Conservation (phyloP, 805 yeast genomes). For the Starmera caribaea region DNA sequence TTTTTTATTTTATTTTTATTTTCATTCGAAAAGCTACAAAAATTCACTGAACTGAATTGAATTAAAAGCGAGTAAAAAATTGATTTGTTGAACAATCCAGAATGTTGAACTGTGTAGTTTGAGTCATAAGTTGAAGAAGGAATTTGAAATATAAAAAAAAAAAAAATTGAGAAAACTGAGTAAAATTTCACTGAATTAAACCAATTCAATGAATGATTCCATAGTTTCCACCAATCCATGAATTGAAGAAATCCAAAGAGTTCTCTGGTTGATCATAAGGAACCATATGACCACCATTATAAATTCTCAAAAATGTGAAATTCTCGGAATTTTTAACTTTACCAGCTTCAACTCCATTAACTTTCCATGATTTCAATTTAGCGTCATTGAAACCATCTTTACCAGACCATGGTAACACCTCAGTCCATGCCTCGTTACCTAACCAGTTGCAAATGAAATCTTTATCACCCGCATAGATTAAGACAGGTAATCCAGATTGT, state of each 20-base stretch:
- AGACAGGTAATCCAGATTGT: constrained; percentile 67
- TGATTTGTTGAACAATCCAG: too few species aligned
- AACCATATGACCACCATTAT: constrained; percentile 94
- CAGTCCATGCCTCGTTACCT: constrained; percentile 84
- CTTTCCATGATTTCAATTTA: constrained; percentile 36
- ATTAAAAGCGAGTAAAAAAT: too few species aligned
- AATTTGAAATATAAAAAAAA: too few species aligned
- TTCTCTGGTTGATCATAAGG: constrained; percentile 81
- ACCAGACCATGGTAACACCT: constrained; percentile 60
- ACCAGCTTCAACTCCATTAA: constrained; percentile 48
- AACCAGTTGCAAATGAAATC: constrained; percentile 97
- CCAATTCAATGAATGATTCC: constrained; percentile 7
- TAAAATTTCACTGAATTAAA: too few species aligned
- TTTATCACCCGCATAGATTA: constrained; percentile 92
- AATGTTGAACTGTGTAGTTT: too few species aligned
- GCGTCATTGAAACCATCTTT: constrained; percentile 41
- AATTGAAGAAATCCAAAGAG: constrained; percentile 72
- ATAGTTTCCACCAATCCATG: constrained; percentile 73
- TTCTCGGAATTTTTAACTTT: constrained; percentile 55
- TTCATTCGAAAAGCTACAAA: too few species aligned
- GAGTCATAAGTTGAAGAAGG: too few species aligned
- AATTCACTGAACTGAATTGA: too few species aligned
- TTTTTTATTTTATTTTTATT: too few species aligned
- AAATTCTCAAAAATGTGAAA: constrained; percentile 76
- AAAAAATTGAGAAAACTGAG: too few species aligned